These are phyloP conservation scores for Acanthamoeba castellanii DNA, from an alignment of 208 protist genomes.

Conservation along the genomic window DNA sequence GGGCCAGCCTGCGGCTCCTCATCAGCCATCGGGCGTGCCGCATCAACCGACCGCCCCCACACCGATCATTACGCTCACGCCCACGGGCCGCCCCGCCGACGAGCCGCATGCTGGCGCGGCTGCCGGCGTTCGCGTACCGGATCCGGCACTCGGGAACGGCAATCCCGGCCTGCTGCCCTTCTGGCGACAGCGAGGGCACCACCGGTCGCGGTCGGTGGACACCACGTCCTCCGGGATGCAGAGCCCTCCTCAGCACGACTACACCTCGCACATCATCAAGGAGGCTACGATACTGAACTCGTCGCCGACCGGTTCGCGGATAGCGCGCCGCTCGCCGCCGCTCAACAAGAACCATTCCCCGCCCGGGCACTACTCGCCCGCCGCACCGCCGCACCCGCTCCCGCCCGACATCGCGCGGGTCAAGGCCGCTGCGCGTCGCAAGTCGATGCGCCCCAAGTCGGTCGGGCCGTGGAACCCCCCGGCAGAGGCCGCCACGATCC, in stretches of 20 bases:
- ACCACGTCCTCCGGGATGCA: constrained; percentile 17
- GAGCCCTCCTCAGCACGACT: constrained; percentile 27
- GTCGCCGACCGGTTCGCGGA: not conserved
- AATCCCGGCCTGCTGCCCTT: constrained; percentile 20
- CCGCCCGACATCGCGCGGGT: constrained; percentile 17
- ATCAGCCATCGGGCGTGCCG: not conserved
- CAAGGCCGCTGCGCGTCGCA: not conserved
- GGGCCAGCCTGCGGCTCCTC: not conserved
- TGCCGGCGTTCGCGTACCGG: not conserved
- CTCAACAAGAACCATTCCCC: not conserved
- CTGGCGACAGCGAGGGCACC: constrained; percentile 50
- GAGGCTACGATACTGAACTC: constrained; percentile 20
- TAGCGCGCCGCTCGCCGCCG: constrained; percentile 3
- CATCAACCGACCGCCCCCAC: not conserved
- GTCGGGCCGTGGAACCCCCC: not conserved
- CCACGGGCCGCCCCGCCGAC: not conserved
- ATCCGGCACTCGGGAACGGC: not conserved
- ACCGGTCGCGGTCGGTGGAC: constrained; percentile 14
- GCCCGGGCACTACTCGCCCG: not conserved
- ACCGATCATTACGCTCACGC: not conserved
- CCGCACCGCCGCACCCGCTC: not conserved
- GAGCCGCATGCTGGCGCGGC: not conserved
- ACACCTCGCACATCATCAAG: constrained; percentile 40
- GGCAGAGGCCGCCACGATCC: not conserved
- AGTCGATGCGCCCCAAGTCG: not conserved